Evolutionary conservation across 495 filamentous ascomycete genomes (phyloP).

Genomic region (Mytilinidion resinicola): DNA sequence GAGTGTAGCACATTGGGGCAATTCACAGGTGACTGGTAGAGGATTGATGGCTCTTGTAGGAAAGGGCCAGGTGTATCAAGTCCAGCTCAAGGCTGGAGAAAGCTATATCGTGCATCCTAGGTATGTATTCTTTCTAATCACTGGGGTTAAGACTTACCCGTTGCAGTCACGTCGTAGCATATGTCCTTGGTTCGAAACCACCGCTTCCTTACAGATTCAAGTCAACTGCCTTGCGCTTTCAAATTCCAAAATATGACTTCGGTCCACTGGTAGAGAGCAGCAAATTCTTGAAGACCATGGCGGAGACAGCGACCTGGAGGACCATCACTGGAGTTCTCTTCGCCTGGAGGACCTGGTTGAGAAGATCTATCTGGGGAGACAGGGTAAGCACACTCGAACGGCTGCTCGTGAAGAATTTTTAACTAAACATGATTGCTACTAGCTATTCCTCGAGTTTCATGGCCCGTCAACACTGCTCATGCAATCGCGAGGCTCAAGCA

Average conservation of each 20-base stretch:
- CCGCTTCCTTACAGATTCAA: constrained; percentile 81
- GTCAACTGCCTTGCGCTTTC: constrained; percentile 66
- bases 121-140: constrained; percentile 34
- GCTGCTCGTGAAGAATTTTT: background rate
- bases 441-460: constrained; percentile 83
- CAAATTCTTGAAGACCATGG: constrained; percentile 65
- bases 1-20: constrained; percentile 86
- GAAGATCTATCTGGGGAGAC: constrained; percentile 89
- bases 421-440: background rate
- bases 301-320: constrained; percentile 64
- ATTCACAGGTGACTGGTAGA: constrained; percentile 75
- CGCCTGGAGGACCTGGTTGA: constrained; percentile 61
- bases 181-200: constrained; percentile 64
- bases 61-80: constrained; percentile 78
- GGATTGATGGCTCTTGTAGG: constrained; percentile 80
- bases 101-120: constrained; percentile 81
- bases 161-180: constrained; percentile 76
- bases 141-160: background rate
- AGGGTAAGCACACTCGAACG: constrained; percentile 44
- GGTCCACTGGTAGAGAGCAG: constrained; percentile 52
- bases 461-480: constrained; percentile 80
- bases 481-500: constrained; percentile 68
- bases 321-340: constrained; percentile 53
- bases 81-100: constrained; percentile 70
- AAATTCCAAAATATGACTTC: constrained; percentile 61